A percentile compares a stretch with the other conserved stretches of the same genome.
Evolutionary conservation across 2,329 filamentous ascomycete genomes (phyloP).

Genomic region (Epichloe gansuensis): DNA sequence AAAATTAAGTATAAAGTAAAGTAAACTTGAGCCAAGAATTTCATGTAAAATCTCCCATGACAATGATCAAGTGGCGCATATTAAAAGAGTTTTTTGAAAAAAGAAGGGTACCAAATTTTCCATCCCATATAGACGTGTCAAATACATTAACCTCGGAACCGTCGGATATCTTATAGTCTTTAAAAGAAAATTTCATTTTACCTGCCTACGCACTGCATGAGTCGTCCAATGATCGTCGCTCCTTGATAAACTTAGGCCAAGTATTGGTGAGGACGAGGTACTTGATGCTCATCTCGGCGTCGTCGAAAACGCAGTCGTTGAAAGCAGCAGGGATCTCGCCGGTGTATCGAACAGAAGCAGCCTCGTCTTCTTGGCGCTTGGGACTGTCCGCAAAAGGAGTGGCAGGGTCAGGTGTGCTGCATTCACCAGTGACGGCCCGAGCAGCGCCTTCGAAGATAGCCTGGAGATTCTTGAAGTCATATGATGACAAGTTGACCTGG

Average conservation of each 20-base stretch:
- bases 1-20: background rate
- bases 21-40: too few species aligned
- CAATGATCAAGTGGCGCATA: background rate
- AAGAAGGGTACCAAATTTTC: background rate
- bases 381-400: conserved; percentile 28
- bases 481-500: conserved; percentile 51
- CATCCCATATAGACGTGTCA: background rate
- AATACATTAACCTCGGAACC: background rate
- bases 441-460: conserved; percentile 43
- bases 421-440: conserved; percentile 28
- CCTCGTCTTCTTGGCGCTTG: conserved; percentile 11
- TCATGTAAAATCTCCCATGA: background rate
- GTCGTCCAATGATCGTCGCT: conserved; percentile 22
- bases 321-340: conserved; percentile 40
- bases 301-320: conserved; percentile 42
- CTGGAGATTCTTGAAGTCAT: conserved; percentile 41
- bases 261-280: conserved; percentile 58
- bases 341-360: conserved; percentile 20
- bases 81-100: background rate
- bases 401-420: conserved; percentile 25
- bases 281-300: conserved; percentile 47
- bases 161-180: background rate
- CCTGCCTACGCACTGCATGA: conserved; percentile 6
- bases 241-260: conserved; percentile 47
- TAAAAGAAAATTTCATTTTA: background rate